Evolutionary conservation across 345 rosid species (phyloP).

Genomic region (Luvunga scandens): DNA sequence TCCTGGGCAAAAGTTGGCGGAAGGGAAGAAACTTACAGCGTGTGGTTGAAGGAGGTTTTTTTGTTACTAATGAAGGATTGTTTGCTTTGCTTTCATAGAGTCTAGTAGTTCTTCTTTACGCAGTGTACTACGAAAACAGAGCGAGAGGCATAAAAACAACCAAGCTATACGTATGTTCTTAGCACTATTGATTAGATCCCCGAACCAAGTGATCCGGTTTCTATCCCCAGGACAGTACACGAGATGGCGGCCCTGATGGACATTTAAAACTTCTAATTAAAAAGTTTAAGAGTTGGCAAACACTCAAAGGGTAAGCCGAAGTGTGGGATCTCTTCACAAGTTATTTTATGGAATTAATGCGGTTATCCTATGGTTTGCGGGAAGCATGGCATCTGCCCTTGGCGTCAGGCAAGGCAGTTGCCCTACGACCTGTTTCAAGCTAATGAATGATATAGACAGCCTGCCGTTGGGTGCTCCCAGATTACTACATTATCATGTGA

Average conservation of each 20-base stretch:
- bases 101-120: slow-evolving; percentile 9
- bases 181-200: background rate
- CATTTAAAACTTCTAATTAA: slow-evolving; percentile 2
- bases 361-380: slow-evolving; percentile 32
- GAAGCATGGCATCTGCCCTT: slow-evolving; percentile 28
- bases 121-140: slow-evolving; percentile 4
- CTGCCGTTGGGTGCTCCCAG: slow-evolving; percentile 26
- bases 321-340: too few relatives aligned
- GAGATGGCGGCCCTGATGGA: slow-evolving; percentile 25
- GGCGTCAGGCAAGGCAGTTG: slow-evolving; percentile 21
- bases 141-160: background rate
- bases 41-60: slow-evolving; percentile 9
- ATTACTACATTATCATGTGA: slow-evolving; percentile 13
- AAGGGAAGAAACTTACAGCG: slow-evolving; percentile 2
- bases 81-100: slow-evolving; percentile 16
- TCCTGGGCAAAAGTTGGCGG: slow-evolving; percentile 8
- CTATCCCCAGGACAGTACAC: background rate
- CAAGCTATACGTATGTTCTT: slow-evolving; percentile 13
- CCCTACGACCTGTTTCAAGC: slow-evolving; percentile 23
- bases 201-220: background rate
- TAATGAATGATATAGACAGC: slow-evolving; percentile 2
- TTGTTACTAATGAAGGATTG: slow-evolving; percentile 11
- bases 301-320: too few relatives aligned
- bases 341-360: slow-evolving; percentile 8
- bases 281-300: too few relatives aligned